Base-by-base conservation (phyloP, 2,329 filamentous ascomycete genomes). In the Ceratocystis huliohia region DNA sequence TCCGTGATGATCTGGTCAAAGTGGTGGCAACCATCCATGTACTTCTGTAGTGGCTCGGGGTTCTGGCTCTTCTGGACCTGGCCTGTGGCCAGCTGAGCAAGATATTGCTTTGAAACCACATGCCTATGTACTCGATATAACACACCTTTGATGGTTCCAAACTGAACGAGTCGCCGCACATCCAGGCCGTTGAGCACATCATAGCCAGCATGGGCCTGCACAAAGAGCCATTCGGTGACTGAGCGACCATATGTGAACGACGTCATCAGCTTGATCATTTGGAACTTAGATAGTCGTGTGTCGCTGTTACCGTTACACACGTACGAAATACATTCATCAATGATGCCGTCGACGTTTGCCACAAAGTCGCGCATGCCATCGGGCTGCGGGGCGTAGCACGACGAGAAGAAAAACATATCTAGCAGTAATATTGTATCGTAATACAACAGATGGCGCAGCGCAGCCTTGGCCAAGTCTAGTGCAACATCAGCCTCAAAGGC, bases 91-190 rank as follows among this genome's bases (percentile, higher is more conserved):
- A 85, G 73, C 1, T 78, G 77, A 6, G 81, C 78, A 25, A 87
- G 75, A 70, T 85, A 84, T 73, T 84, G 82, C 72, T 84, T 84
- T 3, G 82, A 85, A 1, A 95, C 84, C 33, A 91, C 88, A 73
- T 95, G 95, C 74, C 94, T 95, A 77, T 97, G 91, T 50, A 96
- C 87, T 44, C 94, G 85, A 75, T 96, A 96, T 28, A 99, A 77
- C 70, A 95, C 89, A 17, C 93, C 92, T 76, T 97, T 97, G 74
- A 97, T 96, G 68, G 96, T 83, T 67, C 93, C 94, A 72, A 97
- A 99, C 68, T 96, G 95, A 69, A 97, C 90, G 69, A 99, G 87
- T 33, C 94, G 87, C 13, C 94, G 85, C 66, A 96, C 85, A 74
- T 99, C 94, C 67, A 99, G 85, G 72, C 87, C 87, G 13, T 82